These are phyloP conservation scores for Clarireedia homoeocarpa DNA, from an alignment of 2,329 filamentous ascomycete species.

Conservation along the genomic window DNA sequence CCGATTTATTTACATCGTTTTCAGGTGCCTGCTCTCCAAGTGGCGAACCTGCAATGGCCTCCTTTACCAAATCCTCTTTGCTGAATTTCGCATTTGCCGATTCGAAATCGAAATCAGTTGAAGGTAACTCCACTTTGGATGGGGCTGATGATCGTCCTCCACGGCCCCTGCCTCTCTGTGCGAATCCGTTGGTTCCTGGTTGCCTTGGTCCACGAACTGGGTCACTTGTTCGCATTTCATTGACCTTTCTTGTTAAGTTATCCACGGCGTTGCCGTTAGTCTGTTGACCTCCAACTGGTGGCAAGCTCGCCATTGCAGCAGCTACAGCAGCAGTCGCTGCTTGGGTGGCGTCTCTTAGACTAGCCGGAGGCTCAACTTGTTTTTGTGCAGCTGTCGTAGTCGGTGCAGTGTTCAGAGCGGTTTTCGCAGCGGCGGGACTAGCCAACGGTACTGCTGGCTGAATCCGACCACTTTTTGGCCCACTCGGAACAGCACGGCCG, in stretches of 20 bases:
- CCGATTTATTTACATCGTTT: slow-evolving; percentile 29
- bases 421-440: slow-evolving; percentile 30
- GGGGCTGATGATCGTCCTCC: slow-evolving; percentile 34
- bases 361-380: slow-evolving; percentile 30
- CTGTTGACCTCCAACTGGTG: slow-evolving; percentile 26
- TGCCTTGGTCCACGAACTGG: slow-evolving; percentile 43
- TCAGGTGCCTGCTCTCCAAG: slow-evolving; percentile 41
- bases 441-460: slow-evolving; percentile 59
- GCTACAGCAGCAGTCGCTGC: slow-evolving; percentile 72
- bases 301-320: slow-evolving; percentile 68
- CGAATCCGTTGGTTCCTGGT: slow-evolving; percentile 33
- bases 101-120: slow-evolving; percentile 88
- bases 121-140: slow-evolving; percentile 78
- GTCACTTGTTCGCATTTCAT: slow-evolving; percentile 66
- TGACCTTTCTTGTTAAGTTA: slow-evolving; percentile 66
- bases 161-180: slow-evolving; percentile 35
- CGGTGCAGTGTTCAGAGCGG: slow-evolving; percentile 32
- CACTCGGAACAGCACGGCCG: slow-evolving; percentile 27
- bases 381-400: slow-evolving; percentile 8
- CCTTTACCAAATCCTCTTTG: slow-evolving; percentile 76
- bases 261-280: slow-evolving; percentile 45
- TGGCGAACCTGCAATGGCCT: slow-evolving; percentile 77
- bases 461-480: slow-evolving; percentile 43
- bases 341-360: slow-evolving; percentile 60
- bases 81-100: slow-evolving; percentile 82